Percentiles rank a stretch among this genome's conserved stretches.
Conservation (phyloP, 176 grass and related monocot genomes). For the Carex kokanica region DNA sequence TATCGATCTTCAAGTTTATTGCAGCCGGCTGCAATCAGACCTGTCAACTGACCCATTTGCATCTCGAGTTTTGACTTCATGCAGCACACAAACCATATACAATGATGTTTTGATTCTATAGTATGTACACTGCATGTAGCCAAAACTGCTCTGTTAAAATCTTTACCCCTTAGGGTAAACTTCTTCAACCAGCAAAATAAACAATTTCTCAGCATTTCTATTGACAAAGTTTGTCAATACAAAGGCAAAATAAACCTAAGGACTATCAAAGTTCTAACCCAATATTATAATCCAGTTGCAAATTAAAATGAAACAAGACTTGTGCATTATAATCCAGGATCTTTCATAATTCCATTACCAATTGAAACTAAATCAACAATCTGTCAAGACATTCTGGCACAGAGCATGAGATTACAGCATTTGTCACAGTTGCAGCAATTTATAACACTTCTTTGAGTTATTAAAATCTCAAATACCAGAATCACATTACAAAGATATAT, state of each 20-base stretch:
- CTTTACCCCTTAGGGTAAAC: background rate
- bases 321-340: background rate
- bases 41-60: too few relatives aligned
- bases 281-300: background rate
- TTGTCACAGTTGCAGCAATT: slow-evolving; percentile 4
- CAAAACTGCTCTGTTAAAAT: too few relatives aligned
- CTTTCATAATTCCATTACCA: background rate
- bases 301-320: background rate
- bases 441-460: slow-evolving; percentile 7
- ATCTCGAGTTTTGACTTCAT: too few relatives aligned
- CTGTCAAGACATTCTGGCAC: background rate
- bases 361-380: background rate
- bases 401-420: slow-evolving; percentile 1
- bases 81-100: too few relatives aligned
- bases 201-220: background rate
- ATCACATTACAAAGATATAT: background rate
- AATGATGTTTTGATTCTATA: too few relatives aligned
- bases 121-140: too few relatives aligned
- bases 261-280: background rate
- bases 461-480: slow-evolving; percentile 21
- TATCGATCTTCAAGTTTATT: too few relatives aligned
- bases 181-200: background rate
- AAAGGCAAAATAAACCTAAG: background rate
- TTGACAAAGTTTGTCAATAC: background rate
- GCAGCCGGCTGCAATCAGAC: too few relatives aligned